Evolutionary conservation across 106 monocot species (phyloP).

Genomic region (Acorus calamus): DNA sequence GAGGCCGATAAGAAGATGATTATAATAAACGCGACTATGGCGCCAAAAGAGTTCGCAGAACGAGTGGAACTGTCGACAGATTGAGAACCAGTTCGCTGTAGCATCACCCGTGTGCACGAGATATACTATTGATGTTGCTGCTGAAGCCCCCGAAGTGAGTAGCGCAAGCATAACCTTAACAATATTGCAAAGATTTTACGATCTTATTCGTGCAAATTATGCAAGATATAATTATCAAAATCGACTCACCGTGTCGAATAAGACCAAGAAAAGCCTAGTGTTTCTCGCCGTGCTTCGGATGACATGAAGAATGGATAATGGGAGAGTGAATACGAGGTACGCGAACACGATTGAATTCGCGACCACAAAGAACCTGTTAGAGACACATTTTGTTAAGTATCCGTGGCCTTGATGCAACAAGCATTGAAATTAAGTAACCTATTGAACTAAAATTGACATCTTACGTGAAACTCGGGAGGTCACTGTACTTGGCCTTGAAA

Average conservation of each 20-base stretch:
- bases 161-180: slow-evolving; percentile 11
- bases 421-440: too few relatives aligned
- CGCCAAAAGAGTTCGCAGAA: slow-evolving; percentile 9
- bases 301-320: slow-evolving; percentile 5
- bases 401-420: too few relatives aligned
- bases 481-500: slow-evolving; percentile 3
- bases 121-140: slow-evolving; percentile 14
- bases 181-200: not conserved
- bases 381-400: too few relatives aligned
- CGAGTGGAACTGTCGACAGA: slow-evolving; percentile 10
- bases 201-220: not conserved
- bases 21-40: slow-evolving; percentile 7
- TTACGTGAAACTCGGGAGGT: slow-evolving; percentile 11
- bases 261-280: slow-evolving; percentile 9
- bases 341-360: slow-evolving; percentile 9
- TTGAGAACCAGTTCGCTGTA: slow-evolving; percentile 9
- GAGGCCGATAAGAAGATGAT: slow-evolving; percentile 11
- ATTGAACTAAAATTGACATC: not conserved
- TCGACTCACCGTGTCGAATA: slow-evolving; percentile 8
- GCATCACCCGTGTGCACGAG: slow-evolving; percentile 9
- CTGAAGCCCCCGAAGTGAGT: slow-evolving; percentile 7
- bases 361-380: slow-evolving; percentile 8
- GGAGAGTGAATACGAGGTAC: slow-evolving; percentile 6
- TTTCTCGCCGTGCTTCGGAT: slow-evolving; percentile 2
- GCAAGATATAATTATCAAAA: not conserved